These are phyloP conservation scores for Pascua sp. DNA, from an alignment of 1,284 basidiomycete genomes.

Conservation along the genomic window DNA sequence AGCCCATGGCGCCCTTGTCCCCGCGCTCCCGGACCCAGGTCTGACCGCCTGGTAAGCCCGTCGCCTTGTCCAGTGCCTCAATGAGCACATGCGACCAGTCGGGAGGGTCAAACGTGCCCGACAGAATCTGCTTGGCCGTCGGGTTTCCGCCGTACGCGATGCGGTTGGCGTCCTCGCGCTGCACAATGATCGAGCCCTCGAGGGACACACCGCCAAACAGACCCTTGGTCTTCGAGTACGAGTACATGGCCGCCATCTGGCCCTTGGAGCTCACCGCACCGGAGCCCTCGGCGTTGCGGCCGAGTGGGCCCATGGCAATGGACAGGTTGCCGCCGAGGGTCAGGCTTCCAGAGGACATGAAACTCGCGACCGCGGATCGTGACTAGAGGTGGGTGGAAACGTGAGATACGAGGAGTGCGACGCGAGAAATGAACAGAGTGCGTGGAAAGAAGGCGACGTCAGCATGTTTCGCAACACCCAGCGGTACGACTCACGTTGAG, in stretches of 20 bases:
- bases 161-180: slow-evolving; percentile 85
- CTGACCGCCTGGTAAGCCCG: slow-evolving; percentile 64
- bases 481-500: slow-evolving; percentile 70
- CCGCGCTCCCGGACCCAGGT: slow-evolving; percentile 63
- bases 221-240: slow-evolving; percentile 91
- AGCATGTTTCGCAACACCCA: too few relatives aligned
- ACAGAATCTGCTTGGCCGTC: slow-evolving; percentile 72
- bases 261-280: slow-evolving; percentile 83
- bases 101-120: slow-evolving; percentile 68
- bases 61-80: slow-evolving; percentile 67
- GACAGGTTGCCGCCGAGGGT: slow-evolving; percentile 46
- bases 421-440: too few relatives aligned
- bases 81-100: slow-evolving; percentile 72
- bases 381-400: too few relatives aligned
- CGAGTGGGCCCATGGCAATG: slow-evolving; percentile 86
- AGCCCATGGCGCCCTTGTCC: slow-evolving; percentile 42
- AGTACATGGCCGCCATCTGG: slow-evolving; percentile 91
- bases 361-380: slow-evolving; percentile 62
- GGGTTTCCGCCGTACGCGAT: slow-evolving; percentile 73
- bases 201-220: slow-evolving; percentile 76
- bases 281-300: slow-evolving; percentile 88
- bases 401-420: too few relatives aligned
- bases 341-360: slow-evolving; percentile 91
- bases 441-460: too few relatives aligned
- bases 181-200: slow-evolving; percentile 91